Evolutionary conservation across 2,329 filamentous ascomycete genomes (phyloP).

Genomic region (Colletotrichum tabaci): DNA sequence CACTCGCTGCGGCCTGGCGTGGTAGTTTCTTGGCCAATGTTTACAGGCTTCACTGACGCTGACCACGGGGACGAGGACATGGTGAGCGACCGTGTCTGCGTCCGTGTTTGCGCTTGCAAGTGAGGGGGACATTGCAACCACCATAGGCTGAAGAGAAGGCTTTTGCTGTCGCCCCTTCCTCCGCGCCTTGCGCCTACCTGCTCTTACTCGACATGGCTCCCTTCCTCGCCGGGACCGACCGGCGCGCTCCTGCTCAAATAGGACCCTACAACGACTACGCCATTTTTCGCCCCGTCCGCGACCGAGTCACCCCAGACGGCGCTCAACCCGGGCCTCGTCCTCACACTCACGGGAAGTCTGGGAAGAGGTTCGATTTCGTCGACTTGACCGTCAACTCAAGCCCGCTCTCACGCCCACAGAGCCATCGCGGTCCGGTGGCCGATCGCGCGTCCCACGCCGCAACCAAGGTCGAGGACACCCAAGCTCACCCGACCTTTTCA

Average conservation of each 20-base stretch:
- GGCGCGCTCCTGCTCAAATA: conserved; percentile 30
- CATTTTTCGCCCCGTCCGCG: conserved; percentile 17
- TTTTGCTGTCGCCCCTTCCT: not conserved
- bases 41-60: conserved; percentile 36
- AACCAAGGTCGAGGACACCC: conserved; percentile 27
- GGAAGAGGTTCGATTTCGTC: conserved; percentile 19
- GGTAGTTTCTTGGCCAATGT: conserved; percentile 40
- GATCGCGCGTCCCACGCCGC: conserved; percentile 21
- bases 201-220: conserved; percentile 34
- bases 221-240: conserved; percentile 34
- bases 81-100: conserved; percentile 39
- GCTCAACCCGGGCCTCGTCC: conserved; percentile 9
- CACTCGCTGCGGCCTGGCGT: conserved; percentile 34
- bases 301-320: conserved; percentile 19
- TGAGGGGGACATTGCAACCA: conserved; percentile 33
- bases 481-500: conserved; percentile 16
- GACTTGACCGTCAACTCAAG: conserved; percentile 37
- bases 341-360: conserved; percentile 1
- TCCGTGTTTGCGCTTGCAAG: conserved; percentile 40
- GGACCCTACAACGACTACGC: conserved; percentile 31
- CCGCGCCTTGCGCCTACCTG: conserved; percentile 10
- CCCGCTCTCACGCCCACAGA: conserved; percentile 7
- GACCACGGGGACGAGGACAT: conserved; percentile 39
- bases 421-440: conserved; percentile 18
- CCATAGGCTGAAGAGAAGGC: conserved; percentile 15